Base-by-base conservation (phyloP, 352 stramenopile species). In the Phytophthora tubulina region DNA sequence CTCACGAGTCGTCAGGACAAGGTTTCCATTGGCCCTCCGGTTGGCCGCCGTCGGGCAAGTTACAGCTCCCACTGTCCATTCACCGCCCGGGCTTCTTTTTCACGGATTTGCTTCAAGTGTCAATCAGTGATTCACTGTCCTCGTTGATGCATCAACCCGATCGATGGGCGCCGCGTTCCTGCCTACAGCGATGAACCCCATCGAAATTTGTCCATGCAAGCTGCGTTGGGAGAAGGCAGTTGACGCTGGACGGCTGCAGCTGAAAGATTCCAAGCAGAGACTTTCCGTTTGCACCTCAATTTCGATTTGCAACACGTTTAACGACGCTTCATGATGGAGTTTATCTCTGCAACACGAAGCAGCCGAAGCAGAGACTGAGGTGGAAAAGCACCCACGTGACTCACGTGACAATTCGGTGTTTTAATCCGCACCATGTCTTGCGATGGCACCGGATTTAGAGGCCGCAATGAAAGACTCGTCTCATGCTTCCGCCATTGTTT, bases 1-100 rank as follows among this genome's bases (percentile, higher is more conserved):
- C 33, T 14, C 50, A 56, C 31, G 32, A 27, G 39, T 17, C 5
- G 41, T 45, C 50, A 57, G 50, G 50, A 17, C 50, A 33, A 5
- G 31, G 32, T 42, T 57, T 31, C 50, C 32, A 57, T 57, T 57
- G 50, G 50, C 17, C 27, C 14, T 46, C n/a, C 35, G 6, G n/a
- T 36, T 9, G 6, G 2, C 35, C 52, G 52, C 52, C 52, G 52
- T 59, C 52, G 52, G 52, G 48, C 52, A 59, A 59, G n/a, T 35
- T 59, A 5, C 33, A 27, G 32, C 9, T 17, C 13, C n/a, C 50
- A 46, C 45, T 35, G 45, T 52, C 46, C 46, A 35, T 52, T 51
- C 17, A 51, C n/a, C 21, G 27, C 27, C 13, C 0, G 0, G 13
- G 9, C 46, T 53, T 53, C 31, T 53, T 53, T 53, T 53, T 15